Evolutionary conservation across 805 yeast genomes (phyloP).

Genomic region (Priceomyces medius): DNA sequence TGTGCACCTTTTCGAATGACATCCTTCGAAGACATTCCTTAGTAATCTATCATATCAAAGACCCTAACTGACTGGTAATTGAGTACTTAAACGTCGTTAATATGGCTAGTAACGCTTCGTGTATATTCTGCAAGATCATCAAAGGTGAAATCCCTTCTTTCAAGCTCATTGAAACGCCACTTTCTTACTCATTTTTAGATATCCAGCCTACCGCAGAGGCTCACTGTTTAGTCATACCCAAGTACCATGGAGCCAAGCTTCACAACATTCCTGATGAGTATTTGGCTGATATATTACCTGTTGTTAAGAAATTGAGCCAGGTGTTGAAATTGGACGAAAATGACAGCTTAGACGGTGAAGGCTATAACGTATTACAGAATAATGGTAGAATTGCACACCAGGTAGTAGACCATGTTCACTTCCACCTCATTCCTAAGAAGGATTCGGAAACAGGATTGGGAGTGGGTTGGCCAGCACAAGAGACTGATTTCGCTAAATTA

Average conservation of each 20-base stretch:
- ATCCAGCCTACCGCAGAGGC: slow-evolving; percentile 91
- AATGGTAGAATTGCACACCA: slow-evolving; percentile 96
- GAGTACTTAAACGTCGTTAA: background rate
- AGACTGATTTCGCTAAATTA: slow-evolving; percentile 71
- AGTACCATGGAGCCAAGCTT: slow-evolving; percentile 87
- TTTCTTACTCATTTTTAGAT: slow-evolving; percentile 81
- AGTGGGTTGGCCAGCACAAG: slow-evolving; percentile 94
- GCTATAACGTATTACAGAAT: slow-evolving; percentile 89
- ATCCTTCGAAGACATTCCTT: slow-evolving; percentile 6
- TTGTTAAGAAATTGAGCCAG: slow-evolving; percentile 80
- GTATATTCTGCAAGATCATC: slow-evolving; percentile 92
- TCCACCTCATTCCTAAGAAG: slow-evolving; percentile 92
- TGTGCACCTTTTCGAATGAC: slow-evolving; percentile 2
- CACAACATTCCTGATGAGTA: slow-evolving; percentile 93
- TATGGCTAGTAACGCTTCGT: slow-evolving; percentile 23
- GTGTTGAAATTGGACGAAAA: slow-evolving; percentile 65
- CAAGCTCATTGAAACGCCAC: slow-evolving; percentile 84
- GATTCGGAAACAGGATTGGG: slow-evolving; percentile 70
- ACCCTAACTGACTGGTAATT: background rate
- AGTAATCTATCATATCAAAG: background rate
- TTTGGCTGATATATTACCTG: slow-evolving; percentile 80
- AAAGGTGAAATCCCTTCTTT: slow-evolving; percentile 95
- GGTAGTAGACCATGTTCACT: slow-evolving; percentile 92
- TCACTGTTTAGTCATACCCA: slow-evolving; percentile 88
- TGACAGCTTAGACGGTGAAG: slow-evolving; percentile 61